Conservation (phyloP, 371 early-diverging fungal species). For the Umbelopsis sp. region DNA sequence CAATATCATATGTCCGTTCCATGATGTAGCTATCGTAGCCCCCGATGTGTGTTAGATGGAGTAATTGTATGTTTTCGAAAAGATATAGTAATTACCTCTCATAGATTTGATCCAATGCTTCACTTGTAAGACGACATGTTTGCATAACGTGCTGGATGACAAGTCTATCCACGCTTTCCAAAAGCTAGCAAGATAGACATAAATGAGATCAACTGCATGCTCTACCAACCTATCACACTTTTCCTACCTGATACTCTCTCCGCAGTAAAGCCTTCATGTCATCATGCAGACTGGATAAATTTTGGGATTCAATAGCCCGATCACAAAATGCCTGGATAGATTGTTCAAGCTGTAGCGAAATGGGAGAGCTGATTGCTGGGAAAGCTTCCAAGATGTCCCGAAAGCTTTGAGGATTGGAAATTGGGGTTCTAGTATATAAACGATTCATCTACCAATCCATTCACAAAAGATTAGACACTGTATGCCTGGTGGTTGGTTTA, state of each 20-base stretch:
- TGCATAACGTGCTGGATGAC: slow-evolving; percentile 28
- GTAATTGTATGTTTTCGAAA: too few species aligned
- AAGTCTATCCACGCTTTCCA: slow-evolving; percentile 27
- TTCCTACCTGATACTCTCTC: slow-evolving; percentile 26
- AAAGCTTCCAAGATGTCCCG: slow-evolving; percentile 12
- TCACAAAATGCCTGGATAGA: slow-evolving; percentile 40
- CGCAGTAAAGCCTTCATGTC: slow-evolving; percentile 32
- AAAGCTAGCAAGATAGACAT: slow-evolving; percentile 18
- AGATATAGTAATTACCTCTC: slow-evolving; percentile 35
- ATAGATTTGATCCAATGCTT: slow-evolving; percentile 36
- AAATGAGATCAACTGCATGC: background rate
- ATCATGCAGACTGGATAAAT: slow-evolving; percentile 31
- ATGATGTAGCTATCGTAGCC: slow-evolving; percentile 41
- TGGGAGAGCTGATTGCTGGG: slow-evolving; percentile 13
- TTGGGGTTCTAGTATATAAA: slow-evolving; percentile 24
- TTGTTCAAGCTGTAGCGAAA: slow-evolving; percentile 7
- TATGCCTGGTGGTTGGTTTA: too few species aligned
- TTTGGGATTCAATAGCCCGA: slow-evolving; percentile 27
- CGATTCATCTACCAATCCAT: slow-evolving; percentile 19
- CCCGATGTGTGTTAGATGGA: too few species aligned
- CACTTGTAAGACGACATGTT: slow-evolving; percentile 25
- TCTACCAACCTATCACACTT: background rate
- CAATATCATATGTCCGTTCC: slow-evolving; percentile 62
- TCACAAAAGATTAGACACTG: too few species aligned
- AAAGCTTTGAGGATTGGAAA: background rate